Conservation (phyloP, 1,139 yeast genomes). For the Kodamaea suecica region DNA sequence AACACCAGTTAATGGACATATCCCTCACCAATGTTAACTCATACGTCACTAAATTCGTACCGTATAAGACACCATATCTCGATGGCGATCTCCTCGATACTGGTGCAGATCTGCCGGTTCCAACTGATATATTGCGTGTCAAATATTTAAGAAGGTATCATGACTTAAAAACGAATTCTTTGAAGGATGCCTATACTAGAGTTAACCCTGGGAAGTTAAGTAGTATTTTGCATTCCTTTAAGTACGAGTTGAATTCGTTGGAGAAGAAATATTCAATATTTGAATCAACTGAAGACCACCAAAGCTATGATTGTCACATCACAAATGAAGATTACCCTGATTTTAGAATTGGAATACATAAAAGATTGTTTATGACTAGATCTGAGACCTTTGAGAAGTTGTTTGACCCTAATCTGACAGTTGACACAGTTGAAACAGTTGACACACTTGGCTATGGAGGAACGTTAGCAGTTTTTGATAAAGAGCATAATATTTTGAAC, state of each 20-base stretch:
- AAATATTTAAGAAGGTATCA: slow-evolving; percentile 1
- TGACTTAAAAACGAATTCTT: background rate
- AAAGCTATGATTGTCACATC: slow-evolving; percentile 25
- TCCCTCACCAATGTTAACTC: too few species aligned
- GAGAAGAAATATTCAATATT: background rate
- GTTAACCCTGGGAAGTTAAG: background rate
- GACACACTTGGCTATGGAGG: slow-evolving; percentile 10
- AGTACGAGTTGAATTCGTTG: slow-evolving; percentile 1
- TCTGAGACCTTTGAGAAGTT: slow-evolving; percentile 27
- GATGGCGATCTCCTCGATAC: slow-evolving; percentile 2
- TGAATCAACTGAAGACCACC: background rate
- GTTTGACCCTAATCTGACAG: slow-evolving; percentile 16
- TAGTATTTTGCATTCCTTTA: background rate
- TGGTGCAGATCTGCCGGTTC: background rate
- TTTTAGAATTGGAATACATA: slow-evolving; percentile 30
- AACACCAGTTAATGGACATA: slow-evolving; percentile 37
- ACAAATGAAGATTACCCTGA: slow-evolving; percentile 18
- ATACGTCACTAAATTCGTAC: slow-evolving; percentile 3
- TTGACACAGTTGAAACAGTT: slow-evolving; percentile 18
- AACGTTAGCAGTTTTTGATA: slow-evolving; percentile 24
- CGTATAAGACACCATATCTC: slow-evolving; percentile 5
- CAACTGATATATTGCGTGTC: slow-evolving; percentile 1
- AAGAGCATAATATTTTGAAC: slow-evolving; percentile 11
- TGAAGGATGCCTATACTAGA: slow-evolving; percentile 1
- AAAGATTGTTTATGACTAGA: slow-evolving; percentile 25